Evolutionary conservation across 768 basidiomycete genomes (phyloP).

Genomic region (Tricholoma sp.): DNA sequence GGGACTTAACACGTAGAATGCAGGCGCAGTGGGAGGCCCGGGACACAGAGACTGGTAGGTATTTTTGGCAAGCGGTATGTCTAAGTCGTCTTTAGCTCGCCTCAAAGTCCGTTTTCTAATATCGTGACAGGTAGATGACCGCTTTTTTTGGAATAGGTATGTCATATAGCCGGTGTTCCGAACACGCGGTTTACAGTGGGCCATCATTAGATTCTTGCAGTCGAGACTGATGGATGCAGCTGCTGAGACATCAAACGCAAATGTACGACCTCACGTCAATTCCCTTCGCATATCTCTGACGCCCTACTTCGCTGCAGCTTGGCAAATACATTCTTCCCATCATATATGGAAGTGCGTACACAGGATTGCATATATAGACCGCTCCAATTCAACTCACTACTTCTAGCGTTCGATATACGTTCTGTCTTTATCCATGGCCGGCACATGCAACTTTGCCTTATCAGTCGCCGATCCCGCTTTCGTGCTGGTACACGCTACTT

Average conservation of each 20-base stretch:
- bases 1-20: constrained; percentile 83
- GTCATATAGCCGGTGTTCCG: constrained; percentile 4
- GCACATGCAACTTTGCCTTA: constrained; percentile 77
- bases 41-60: constrained; percentile 44
- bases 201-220: constrained; percentile 33
- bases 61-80: constrained; percentile 77
- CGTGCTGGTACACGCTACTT: constrained; percentile 98
- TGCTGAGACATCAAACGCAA: constrained; percentile 46
- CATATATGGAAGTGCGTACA: constrained; percentile 85
- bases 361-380: background rate
- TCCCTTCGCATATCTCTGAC: background rate
- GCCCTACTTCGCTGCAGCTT: constrained; percentile 46
- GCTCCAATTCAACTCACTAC: constrained; percentile 3
- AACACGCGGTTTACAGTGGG: constrained; percentile 8
- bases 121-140: constrained; percentile 71
- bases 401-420: constrained; percentile 80
- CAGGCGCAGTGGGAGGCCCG: constrained; percentile 73
- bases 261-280: constrained; percentile 45
- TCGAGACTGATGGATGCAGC: constrained; percentile 34
- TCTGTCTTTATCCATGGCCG: constrained; percentile 70
- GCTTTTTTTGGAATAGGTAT: constrained; percentile 98
- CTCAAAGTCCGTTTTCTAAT: background rate
- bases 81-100: background rate
- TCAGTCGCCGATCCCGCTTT: constrained; percentile 90
- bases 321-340: constrained; percentile 87